Evolutionary conservation across 768 basidiomycete genomes (phyloP), one percentile per base, ranked within the genome.

Genomic region (Leccinum imitatum): DNA sequence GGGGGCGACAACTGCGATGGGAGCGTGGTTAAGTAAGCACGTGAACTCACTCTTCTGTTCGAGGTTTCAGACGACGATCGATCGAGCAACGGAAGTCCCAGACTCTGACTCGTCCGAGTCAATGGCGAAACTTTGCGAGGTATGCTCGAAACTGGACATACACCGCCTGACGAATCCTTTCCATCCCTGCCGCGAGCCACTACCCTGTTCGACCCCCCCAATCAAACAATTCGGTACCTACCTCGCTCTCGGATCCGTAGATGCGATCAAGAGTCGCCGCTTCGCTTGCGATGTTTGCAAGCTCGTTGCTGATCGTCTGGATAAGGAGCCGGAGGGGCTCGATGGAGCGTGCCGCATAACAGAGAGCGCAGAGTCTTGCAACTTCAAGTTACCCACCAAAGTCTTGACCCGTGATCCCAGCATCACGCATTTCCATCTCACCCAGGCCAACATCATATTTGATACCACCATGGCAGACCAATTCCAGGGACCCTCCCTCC

Each of bases 361-460:
- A 9, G 51, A 67, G 35, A 23, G 13, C 17, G 33, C 33, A 7
- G 4, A 53, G 44, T 60, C 37, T 53, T 56, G 65, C 54, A 51
- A 6, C 3, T 66, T 66, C 52, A 23, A 10, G 35, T 54, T 60
- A n/a, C 65, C 62, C 2, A 19, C 44, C 13, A 35, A 1, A 54
- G 51, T 35, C 52, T 35, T 41, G n/a, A 6, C 8, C 6, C 62
- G 41, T 44, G 41, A 67, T 51, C 35, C 58, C 7, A 44, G 23
- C 14, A 19, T 57, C 48, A 63, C 57, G 1, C 65, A 67, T 48
- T 59, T 59, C 56, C 65, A 67, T 60, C 15, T 67, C 35, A 67
- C 65, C 3, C 39, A 63, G 23, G 3, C 31, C 19, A 19, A 41
- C 7, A 44, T 65, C 7, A 48, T 62, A 8, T 61, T 57, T 10